Evolutionary conservation across 306 rosid genomes (phyloP).

Genomic region (Pyrus betulifolia): DNA sequence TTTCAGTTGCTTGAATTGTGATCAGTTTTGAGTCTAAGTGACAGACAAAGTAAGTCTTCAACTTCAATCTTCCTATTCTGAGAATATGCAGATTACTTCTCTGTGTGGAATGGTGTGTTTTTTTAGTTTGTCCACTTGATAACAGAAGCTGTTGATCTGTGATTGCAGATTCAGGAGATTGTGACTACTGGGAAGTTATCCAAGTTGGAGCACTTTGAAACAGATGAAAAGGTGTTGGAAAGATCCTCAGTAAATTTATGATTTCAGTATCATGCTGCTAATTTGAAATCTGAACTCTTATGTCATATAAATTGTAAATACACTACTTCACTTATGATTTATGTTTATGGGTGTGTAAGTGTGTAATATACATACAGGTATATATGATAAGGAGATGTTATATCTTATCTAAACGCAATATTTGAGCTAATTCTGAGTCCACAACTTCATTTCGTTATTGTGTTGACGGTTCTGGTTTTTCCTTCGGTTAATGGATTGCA

Average conservation of each 20-base stretch:
- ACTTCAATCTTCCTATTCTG: background rate
- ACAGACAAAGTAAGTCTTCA: background rate
- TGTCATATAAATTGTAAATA: background rate
- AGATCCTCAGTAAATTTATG: constrained; percentile 10
- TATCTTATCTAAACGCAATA: background rate
- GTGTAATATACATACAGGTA: background rate
- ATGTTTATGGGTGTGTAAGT: background rate
- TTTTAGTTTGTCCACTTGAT: constrained; percentile 8
- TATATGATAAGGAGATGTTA: background rate
- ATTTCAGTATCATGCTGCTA: background rate
- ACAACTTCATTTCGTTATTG: background rate
- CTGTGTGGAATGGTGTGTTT: background rate
- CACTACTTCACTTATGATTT: background rate
- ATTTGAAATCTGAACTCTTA: background rate
- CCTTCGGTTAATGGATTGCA: constrained; percentile 21
- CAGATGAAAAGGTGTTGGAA: constrained; percentile 74
- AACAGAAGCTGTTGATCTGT: constrained; percentile 17
- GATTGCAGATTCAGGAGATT: constrained; percentile 86
- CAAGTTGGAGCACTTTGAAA: constrained; percentile 82
- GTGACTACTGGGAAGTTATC: constrained; percentile 76
- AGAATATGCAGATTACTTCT: background rate
- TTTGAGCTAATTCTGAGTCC: background rate
- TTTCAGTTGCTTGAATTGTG: background rate
- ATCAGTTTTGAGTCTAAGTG: background rate
- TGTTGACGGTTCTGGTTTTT: background rate